Evolutionary conservation across 176 grass and related monocot species (phyloP), one percentile per base, ranked within the genome.

Genomic region (Alopecurus myosuroides): DNA sequence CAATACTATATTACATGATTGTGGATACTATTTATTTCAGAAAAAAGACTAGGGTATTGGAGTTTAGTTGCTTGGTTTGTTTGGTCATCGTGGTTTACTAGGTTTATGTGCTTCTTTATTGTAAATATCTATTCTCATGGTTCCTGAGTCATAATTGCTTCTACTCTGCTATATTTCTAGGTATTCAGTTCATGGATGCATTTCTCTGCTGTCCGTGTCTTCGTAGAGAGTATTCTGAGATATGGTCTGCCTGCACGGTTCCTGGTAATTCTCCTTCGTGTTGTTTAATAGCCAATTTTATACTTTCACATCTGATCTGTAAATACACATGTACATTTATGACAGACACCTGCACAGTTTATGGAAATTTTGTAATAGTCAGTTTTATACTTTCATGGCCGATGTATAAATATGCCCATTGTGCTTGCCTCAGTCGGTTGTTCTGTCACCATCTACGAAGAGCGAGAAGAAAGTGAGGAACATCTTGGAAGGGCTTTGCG

Each of bases 101-200:
- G 9, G 13, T 60, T 52, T 74, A 5, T 65, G 83, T 53, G 9
- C 19, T 23, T 36, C 2, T 78, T 67, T 63, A 25, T 33, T 1
- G 22, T 69, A 19, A 34, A 40, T 74, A 57, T 37, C 44, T 49
- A 7, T 45, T 48, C 63, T 68, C 36, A 22, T 29, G 1, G 15
- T 69, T 66, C 18, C 41, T 62, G 18, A 40, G 2, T 46, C 77
- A 58, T 33, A 63, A 51, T 77, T 77, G 3, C 39, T 70, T 78
- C 7, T 30, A 19, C 46, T 50, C 31, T 56, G 45, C 25, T 88
- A 1, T 64, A 4, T 7, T 76, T 42, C 64, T 74, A 99, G 97
- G 97, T 99, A 77, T 99, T 99, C 88, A 94, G 89, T 89, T 88
- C 97, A 25, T 99, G 94, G 97, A 99, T 99, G 94, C 97, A 99